Evolutionary conservation across 208 protist genomes (phyloP).

Genomic region (Crithidia sp.): DNA sequence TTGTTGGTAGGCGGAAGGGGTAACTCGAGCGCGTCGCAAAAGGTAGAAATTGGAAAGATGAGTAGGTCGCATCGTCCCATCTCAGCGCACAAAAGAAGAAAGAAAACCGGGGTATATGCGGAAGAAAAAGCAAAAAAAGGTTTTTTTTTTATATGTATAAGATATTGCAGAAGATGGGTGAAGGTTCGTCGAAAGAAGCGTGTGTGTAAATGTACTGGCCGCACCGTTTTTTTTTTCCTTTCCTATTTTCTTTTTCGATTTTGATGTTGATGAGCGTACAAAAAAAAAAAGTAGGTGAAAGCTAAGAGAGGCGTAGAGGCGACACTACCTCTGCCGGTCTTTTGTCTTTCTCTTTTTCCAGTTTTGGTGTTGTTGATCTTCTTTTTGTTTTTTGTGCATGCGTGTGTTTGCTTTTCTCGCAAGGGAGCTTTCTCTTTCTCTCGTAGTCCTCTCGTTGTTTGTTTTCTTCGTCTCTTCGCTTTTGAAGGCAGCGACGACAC

Average conservation of each 20-base stretch:
- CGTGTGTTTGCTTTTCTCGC: no score
- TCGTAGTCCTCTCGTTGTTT: not conserved
- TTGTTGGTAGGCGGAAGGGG: no score
- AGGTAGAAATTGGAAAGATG: no score
- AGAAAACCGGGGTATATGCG: no score
- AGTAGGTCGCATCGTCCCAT: no score
- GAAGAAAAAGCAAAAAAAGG: not conserved
- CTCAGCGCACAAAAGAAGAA: no score
- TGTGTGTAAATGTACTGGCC: not conserved
- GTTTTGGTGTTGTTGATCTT: no score
- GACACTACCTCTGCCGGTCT: no score
- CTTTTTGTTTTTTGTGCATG: no score
- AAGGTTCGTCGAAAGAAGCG: not conserved
- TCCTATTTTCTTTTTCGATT: not conserved
- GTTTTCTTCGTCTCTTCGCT: not conserved
- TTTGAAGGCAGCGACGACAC: slow-evolving; percentile 6
- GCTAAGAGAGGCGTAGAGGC: no score
- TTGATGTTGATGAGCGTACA: not conserved
- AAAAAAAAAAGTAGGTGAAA: not conserved
- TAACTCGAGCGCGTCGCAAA: no score
- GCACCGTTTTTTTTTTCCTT: not conserved
- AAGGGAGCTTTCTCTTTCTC: not conserved
- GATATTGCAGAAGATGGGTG: not conserved
- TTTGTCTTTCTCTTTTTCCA: no score
- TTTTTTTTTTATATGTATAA: not conserved